Evolutionary conservation across 139 green algal genomes (phyloP).

Genomic region (Limnomonas spitsbergensis): DNA sequence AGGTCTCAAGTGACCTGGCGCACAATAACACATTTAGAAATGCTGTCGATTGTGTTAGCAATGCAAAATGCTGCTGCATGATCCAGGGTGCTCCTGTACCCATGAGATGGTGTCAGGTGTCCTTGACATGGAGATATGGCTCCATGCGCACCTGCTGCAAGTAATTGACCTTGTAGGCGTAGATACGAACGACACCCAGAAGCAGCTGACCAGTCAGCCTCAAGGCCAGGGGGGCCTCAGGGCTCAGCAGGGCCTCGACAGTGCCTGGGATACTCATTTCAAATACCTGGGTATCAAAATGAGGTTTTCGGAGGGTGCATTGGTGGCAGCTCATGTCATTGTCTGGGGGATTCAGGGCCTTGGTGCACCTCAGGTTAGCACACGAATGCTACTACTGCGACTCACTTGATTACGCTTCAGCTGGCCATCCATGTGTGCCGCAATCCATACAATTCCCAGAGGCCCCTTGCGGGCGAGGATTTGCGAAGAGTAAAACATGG

Average conservation of each 20-base stretch:
- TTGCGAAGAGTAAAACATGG: conserved; percentile 36
- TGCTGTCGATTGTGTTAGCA: no score
- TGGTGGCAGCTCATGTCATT: not conserved
- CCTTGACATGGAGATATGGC: not conserved
- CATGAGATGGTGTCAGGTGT: not conserved
- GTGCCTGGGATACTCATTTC: conserved; percentile 43
- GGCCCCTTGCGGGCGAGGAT: conserved; percentile 88
- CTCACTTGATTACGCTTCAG: conserved; percentile 79
- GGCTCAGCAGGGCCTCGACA: conserved; percentile 89
- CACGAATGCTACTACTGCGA: not conserved
- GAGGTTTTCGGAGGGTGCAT: not conserved
- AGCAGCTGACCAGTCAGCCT: conserved; percentile 92
- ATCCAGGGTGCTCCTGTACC: no score
- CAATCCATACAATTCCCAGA: conserved; percentile 92
- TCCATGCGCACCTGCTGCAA: conserved; percentile 33
- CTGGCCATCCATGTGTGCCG: conserved; percentile 82
- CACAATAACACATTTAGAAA: no score
- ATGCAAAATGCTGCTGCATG: no score
- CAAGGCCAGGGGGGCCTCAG: conserved; percentile 89
- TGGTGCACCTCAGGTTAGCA: not conserved
- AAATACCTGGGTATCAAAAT: conserved; percentile 19
- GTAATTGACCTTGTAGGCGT: conserved; percentile 80
- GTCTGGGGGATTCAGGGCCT: conserved; percentile 36
- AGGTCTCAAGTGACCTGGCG: no score
- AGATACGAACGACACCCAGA: conserved; percentile 91